Percentiles rank a stretch among this genome's conserved stretches.
These are phyloP conservation scores for Diaporthe velutina DNA, from an alignment of 2,329 filamentous ascomycete genomes.

Conservation along the genomic window DNA sequence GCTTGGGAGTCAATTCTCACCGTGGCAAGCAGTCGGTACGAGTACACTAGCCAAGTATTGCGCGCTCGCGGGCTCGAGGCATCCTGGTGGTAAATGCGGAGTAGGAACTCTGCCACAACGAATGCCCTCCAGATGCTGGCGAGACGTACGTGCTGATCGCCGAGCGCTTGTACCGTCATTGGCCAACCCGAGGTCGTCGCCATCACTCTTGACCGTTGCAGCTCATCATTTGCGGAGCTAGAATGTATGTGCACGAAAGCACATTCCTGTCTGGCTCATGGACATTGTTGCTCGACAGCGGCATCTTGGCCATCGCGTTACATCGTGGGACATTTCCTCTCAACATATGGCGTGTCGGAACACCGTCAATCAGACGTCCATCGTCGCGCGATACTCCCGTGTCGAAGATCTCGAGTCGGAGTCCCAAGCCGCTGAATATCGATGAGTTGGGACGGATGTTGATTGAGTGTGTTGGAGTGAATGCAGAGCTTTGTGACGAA, in stretches of 20 bases:
- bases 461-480: not conserved
- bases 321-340: not conserved
- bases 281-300: not conserved
- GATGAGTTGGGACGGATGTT: not conserved
- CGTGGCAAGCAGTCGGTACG: not conserved
- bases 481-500: not conserved
- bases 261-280: not conserved
- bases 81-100: not conserved
- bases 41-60: not conserved
- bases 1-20: not conserved
- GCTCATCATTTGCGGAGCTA: too few relatives aligned
- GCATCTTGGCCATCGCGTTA: not conserved
- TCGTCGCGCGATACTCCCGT: not conserved
- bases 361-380: not conserved
- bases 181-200: not conserved
- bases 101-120: not conserved
- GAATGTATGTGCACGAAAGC: not conserved
- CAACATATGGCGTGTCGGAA: not conserved
- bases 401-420: not conserved
- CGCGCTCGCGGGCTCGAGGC: not conserved
- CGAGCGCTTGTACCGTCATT: not conserved
- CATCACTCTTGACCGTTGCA: not conserved
- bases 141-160: not conserved
- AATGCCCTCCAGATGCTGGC: not conserved
- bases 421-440: not conserved